phyloP scores from a whole-genome alignment of 2,329 filamentous ascomycete species.

The Pyrenophora seminiperda region DNA sequence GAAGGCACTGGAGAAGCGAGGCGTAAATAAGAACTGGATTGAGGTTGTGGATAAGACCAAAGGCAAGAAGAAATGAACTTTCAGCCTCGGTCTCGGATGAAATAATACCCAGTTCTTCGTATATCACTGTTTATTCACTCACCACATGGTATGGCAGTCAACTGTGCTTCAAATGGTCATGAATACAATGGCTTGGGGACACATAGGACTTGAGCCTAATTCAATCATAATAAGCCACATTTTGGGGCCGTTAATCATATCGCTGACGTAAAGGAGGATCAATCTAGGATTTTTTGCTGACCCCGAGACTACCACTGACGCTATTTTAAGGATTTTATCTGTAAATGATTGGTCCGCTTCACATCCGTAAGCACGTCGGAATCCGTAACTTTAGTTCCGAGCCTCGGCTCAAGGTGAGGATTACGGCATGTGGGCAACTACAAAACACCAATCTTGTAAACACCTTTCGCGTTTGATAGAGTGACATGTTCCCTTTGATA shows the following conservation, averaged over 20 bases:
- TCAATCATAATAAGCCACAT: too few relatives aligned
- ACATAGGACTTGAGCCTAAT: too few relatives aligned
- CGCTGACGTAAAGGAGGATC: too few relatives aligned
- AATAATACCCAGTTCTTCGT: slow-evolving; percentile 14
- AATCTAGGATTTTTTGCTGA: too few relatives aligned
- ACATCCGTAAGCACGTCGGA: neutral
- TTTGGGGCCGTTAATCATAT: too few relatives aligned
- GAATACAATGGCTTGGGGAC: too few relatives aligned
- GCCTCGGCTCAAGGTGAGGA: slow-evolving; percentile 9
- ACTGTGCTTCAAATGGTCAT: too few relatives aligned
- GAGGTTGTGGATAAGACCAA: slow-evolving; percentile 71
- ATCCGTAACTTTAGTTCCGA: slow-evolving; percentile 4
- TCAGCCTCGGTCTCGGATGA: neutral
- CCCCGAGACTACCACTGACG: too few relatives aligned
- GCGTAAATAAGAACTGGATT: slow-evolving; percentile 64
- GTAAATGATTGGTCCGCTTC: too few relatives aligned
- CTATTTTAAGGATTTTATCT: too few relatives aligned
- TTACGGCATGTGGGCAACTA: neutral
- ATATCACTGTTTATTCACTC: too few relatives aligned
- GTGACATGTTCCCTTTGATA: neutral
- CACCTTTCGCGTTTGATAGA: neutral
- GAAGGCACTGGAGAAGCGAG: slow-evolving; percentile 63
- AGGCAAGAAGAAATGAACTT: slow-evolving; percentile 59
- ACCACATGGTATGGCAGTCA: too few relatives aligned
- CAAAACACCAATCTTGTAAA: neutral